A percentile compares a stretch with the other conserved stretches of the same genome.
These are phyloP conservation scores for Lindgomyces ingoldianus DNA, from an alignment of 495 filamentous ascomycete species.

Conservation along the genomic window DNA sequence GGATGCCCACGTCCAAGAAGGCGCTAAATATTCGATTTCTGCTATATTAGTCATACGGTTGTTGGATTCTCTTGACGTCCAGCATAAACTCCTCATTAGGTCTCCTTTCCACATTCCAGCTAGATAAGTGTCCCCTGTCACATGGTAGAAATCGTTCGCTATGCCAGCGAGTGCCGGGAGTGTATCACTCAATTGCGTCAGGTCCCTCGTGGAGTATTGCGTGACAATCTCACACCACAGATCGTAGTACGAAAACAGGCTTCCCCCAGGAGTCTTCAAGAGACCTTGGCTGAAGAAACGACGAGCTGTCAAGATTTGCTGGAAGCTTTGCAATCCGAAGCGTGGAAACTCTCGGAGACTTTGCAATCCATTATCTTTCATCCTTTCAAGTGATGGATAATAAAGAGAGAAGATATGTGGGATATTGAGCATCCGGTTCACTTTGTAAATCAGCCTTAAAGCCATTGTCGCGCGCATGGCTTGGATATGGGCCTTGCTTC, in stretches of 20 bases:
- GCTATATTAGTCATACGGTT: neutral
- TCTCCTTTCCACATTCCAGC: constrained; percentile 2
- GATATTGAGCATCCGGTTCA: neutral
- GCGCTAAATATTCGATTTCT: constrained; percentile 3
- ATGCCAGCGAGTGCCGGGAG: constrained; percentile 4
- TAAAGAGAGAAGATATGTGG: neutral
- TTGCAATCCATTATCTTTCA: no score
- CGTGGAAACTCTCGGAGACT: neutral
- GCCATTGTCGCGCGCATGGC: neutral
- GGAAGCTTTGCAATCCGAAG: neutral
- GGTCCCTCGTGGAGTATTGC: neutral
- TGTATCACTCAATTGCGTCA: neutral
- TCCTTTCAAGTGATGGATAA: neutral
- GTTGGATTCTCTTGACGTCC: neutral
- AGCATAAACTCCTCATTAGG: neutral
- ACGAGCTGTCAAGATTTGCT: neutral
- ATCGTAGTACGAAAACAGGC: neutral
- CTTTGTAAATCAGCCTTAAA: neutral
- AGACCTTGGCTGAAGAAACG: neutral
- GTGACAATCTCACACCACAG: neutral
- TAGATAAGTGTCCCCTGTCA: neutral
- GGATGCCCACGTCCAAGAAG: constrained; percentile 6
- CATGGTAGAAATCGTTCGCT: neutral
- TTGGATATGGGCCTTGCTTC: neutral
- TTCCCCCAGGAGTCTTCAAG: neutral